Evolutionary conservation across 2,329 filamentous ascomycete species (phyloP), one percentile per base, ranked within the genome.

Genomic region (Colletotrichum cordylinicola): DNA sequence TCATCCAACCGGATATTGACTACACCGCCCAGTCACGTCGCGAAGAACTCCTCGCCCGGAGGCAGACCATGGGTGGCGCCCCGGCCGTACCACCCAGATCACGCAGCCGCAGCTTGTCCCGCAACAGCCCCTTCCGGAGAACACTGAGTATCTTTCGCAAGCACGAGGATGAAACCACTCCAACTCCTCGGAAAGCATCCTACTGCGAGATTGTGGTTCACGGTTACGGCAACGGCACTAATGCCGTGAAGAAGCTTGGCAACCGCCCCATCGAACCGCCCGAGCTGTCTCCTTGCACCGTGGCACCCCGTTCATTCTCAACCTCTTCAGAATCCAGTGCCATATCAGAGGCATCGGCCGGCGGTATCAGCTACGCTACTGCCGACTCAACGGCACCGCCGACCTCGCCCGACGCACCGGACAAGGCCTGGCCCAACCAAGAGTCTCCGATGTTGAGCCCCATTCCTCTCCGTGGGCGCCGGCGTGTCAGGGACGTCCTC

Each of bases 1-100:
- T 90, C 74, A 88, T 91, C 74, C 88, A 88, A 74, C 89, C 90
- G 0, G 90, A 92, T 65, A 87, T 92, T 58, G 89, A 92, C 78
- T 91, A 91, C 77, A 86, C 89, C 70, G 87, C 87, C 0, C 81
- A 88, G 9, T 84, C 85, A 0, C 86, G 87, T 73, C 74, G 52
- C 2, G 52, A 70, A 15, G 71, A 76, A 82, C 83, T 65, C 75
- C 77, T 69, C 70, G 48, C 62, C 76, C 68, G 33, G 56, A 58
- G 5, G 52, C 52, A 70, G 66, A 74, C 43, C 72, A 72, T 33
- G 58, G 75, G 33, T 6, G 69, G 71, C 39, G 27, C 76, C 29
- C 67, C 71, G 27, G 37, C 61, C 65, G 68, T 81, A 65, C 75
- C 80, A 48, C 66, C 80, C 18, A 75, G 80, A 8, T 75, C 78